Conservation (phyloP, 2,329 filamentous ascomycete genomes). For the Sporothrix pseudoabietina region DNA sequence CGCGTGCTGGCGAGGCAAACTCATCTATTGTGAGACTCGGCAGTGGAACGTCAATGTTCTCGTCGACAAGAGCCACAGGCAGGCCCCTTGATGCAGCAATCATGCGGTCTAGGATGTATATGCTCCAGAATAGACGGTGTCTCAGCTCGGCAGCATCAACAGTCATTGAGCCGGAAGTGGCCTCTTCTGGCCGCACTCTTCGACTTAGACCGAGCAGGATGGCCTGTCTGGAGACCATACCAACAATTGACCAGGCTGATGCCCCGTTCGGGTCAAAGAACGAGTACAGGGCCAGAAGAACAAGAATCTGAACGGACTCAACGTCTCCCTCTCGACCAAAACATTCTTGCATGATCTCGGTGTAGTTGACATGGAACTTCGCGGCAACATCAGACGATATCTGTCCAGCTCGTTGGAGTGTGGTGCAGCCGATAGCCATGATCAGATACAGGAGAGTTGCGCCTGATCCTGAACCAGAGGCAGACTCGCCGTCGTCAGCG, state of each 20-base stretch:
- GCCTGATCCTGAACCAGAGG: conserved; percentile 29
- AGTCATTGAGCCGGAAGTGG: neutral
- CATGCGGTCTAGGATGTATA: conserved; percentile 51
- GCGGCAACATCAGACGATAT: conserved; percentile 41
- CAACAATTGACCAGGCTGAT: conserved; percentile 47
- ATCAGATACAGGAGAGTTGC: conserved; percentile 48
- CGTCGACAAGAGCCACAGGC: conserved; percentile 46
- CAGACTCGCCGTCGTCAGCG: conserved; percentile 25
- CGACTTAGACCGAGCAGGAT: conserved; percentile 45
- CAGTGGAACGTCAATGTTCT: conserved; percentile 46
- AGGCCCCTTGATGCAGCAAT: conserved; percentile 48
- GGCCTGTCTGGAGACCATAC: conserved; percentile 46
- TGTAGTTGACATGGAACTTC: conserved; percentile 45
- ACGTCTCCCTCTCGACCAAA: conserved; percentile 41
- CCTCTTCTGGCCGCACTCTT: neutral
- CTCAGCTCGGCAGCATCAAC: conserved; percentile 33
- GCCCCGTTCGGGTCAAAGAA: conserved; percentile 47
- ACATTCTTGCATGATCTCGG: conserved; percentile 48
- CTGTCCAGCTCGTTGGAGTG: conserved; percentile 48
- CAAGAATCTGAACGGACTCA: conserved; percentile 47
- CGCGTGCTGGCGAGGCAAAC: conserved; percentile 46
- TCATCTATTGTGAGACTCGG: conserved; percentile 51
- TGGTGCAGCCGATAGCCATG: conserved; percentile 52
- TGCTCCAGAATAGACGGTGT: conserved; percentile 50
- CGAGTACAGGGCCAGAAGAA: conserved; percentile 49